These are phyloP conservation scores for Globisporangium iwayamae DNA, from an alignment of 352 stramenopile genomes.

Conservation along the genomic window DNA sequence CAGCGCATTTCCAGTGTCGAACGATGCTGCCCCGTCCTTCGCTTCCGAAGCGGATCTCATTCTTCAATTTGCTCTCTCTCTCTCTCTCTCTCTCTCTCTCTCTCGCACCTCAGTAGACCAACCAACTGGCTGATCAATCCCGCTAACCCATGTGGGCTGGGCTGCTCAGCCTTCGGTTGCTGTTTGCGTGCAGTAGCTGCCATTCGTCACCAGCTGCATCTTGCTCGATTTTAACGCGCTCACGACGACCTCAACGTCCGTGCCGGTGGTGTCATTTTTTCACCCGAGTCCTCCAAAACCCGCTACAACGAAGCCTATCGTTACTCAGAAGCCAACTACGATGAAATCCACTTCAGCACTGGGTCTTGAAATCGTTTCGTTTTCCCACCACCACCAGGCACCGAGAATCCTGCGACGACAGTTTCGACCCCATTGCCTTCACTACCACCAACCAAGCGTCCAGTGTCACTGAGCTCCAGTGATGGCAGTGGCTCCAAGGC, in stretches of 20 bases:
- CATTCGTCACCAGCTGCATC: not conserved
- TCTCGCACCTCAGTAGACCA: not conserved
- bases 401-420: too few relatives aligned
- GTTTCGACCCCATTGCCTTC: too few relatives aligned
- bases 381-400: too few relatives aligned
- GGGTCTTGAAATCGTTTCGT: too few relatives aligned
- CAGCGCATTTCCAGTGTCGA: too few relatives aligned
- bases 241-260: not conserved
- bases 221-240: not conserved
- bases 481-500: too few relatives aligned
- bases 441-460: too few relatives aligned
- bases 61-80: constrained; percentile 6
- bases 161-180: constrained; percentile 4
- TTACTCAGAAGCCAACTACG: too few relatives aligned
- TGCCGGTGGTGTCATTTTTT: too few relatives aligned
- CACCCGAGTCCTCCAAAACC: not conserved
- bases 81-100: not conserved
- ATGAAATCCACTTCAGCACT: too few relatives aligned
- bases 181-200: not conserved
- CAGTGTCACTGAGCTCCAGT: too few relatives aligned
- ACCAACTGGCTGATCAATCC: not conserved
- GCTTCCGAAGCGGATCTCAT: not conserved
- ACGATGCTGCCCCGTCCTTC: too few relatives aligned
- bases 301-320: not conserved
- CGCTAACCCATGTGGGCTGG: not conserved